These are phyloP conservation scores for Alloteropsis semialata DNA, from an alignment of 176 grass and related monocot species.

Conservation along the genomic window DNA sequence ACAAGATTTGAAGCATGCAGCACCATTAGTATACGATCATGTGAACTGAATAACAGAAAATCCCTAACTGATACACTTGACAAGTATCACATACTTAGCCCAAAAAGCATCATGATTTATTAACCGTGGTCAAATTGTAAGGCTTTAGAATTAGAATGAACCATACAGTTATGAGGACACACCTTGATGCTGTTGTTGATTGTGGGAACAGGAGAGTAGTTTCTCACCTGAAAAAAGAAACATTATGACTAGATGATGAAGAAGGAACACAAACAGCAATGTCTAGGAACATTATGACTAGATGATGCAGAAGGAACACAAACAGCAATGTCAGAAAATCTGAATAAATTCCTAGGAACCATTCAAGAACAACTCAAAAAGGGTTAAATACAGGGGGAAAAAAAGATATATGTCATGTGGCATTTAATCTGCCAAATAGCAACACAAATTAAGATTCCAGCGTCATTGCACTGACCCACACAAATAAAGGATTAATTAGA, in stretches of 20 bases:
- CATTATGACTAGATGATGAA: not conserved
- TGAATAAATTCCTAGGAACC: not conserved
- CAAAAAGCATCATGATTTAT: not conserved
- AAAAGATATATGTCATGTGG: not conserved
- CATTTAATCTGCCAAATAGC: not conserved
- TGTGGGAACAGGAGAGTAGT: conserved; percentile 73
- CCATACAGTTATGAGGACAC: conserved; percentile 26
- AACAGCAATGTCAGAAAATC: no score
- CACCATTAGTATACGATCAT: no score
- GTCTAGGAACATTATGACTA: conserved; percentile 7
- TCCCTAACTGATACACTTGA: not conserved
- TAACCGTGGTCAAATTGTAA: conserved; percentile 8
- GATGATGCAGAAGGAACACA: not conserved
- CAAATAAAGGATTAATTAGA: conserved; percentile 10
- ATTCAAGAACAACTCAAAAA: not conserved
- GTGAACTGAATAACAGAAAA: not conserved
- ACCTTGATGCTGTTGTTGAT: conserved; percentile 99
- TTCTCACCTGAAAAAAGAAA: conserved; percentile 66
- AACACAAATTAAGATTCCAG: not conserved
- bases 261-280: not conserved
- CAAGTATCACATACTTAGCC: not conserved
- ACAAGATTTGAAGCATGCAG: not conserved
- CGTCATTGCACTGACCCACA: no score
- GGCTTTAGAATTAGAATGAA: conserved; percentile 3
- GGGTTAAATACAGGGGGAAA: not conserved